Evolutionary conservation across 306 rosid genomes (phyloP), one percentile per base, ranked within the genome.

Genomic region (Pyrus pyrifolia): DNA sequence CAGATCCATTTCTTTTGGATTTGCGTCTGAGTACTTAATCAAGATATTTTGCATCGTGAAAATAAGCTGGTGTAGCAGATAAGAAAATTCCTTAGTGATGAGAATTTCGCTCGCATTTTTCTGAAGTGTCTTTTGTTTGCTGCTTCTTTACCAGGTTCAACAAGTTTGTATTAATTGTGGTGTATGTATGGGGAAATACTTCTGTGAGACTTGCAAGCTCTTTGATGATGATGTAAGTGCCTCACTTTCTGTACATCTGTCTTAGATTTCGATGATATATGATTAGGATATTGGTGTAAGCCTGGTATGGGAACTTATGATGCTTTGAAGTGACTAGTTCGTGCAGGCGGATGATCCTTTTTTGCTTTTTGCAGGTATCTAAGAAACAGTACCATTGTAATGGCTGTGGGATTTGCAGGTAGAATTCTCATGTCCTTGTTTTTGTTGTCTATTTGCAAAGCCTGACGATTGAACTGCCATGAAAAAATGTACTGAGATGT

Each of bases 381-480:
- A 94, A 91, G 90, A 80, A 79, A 72, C 97, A 94, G 65, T 91
- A 90, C 72, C 98, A 94, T 72, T 94, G 97, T 83, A 73, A 13
- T 83, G 97, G 96, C 60, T 94, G 97, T 69, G 97, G 95, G 31
- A 91, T 94, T 76, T 94, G 98, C 89, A 91, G 97, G 97, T 94
- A 89, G 38, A 67, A 23, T 44, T 44, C 11, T 61, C 33, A 29
- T 29, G 11, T 40, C 27, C 8, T 66, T 45, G 27, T 72, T 40
- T 11, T 55, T 61, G 70, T 38, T 59, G 21, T 51, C 55, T 51
- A 21, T 35, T 31, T 72, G 46, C 14, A 14, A 6, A 38, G 68
- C 15, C n/a, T 29, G 5, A 21, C 11, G 8, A 45, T 10, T 67
- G 58, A 46, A 70, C 44, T 31, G 62, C 46, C 38, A 1, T 11